Evolutionary conservation across 441 rosid species (phyloP).

Genomic region (Gossypium armourianum): DNA sequence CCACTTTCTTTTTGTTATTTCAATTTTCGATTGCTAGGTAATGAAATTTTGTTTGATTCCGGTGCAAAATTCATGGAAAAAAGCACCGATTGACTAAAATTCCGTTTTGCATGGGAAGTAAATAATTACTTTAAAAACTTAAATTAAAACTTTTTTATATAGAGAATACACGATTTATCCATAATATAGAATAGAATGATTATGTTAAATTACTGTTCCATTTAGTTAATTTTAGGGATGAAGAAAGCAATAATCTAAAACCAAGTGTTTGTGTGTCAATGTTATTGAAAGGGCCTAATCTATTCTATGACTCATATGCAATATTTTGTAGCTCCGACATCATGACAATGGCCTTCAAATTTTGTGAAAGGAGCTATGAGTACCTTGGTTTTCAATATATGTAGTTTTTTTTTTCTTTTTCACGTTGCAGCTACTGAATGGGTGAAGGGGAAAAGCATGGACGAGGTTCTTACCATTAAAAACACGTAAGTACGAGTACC

Average conservation of each 20-base stretch:
- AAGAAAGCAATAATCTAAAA: not conserved
- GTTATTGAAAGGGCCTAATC: not conserved
- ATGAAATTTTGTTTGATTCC: not conserved
- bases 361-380: not conserved
- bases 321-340: not conserved
- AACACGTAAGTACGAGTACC: conserved; percentile 52
- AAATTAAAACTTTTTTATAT: not conserved
- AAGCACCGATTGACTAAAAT: not conserved
- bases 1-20: not conserved
- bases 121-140: not conserved
- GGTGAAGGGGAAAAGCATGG: conserved; percentile 85
- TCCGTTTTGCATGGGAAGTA: not conserved
- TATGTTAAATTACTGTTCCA: not conserved
- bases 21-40: not conserved
- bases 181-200: not conserved
- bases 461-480: conserved; percentile 70
- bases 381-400: conserved; percentile 2
- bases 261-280: not conserved
- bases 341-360: not conserved
- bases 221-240: not conserved
- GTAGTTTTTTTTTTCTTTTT: not conserved
- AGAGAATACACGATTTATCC: not conserved
- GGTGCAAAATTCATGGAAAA: not conserved
- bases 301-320: not conserved
- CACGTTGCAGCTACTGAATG: conserved; percentile 47